Evolutionary conservation across 306 rosid species (phyloP), one percentile per base, ranked within the genome.

Genomic region (Ormosia emarginata): DNA sequence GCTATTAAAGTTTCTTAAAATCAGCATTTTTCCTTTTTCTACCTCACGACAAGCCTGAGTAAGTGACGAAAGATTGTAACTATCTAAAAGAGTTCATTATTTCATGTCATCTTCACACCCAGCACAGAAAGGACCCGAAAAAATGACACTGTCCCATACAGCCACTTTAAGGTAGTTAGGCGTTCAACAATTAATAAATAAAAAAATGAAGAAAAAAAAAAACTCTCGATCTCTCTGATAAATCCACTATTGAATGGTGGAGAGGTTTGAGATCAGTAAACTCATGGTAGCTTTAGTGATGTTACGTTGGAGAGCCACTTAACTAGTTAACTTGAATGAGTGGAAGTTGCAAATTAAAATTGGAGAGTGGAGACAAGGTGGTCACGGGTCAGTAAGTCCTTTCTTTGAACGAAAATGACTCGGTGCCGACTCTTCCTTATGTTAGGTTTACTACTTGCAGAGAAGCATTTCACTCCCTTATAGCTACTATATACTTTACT

Each of bases 331-430:
- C 2, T 56, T 73, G 11, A 17, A 18, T 24, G 74, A 62, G 52
- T 32, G 34, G 52, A 85, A 65, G 50, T 72, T 46, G 47, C 75
- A 67, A n/a, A n/a, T n/a, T n/a, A n/a, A 18, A 71, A 43, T 5
- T 24, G 56, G 41, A 70, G 72, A 36, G 61, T 65, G 62, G 72
- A 70, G 75, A 67, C 74, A 79, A 66, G 57, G 61, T 15, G 57
- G 66, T 80, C 79, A 84, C 82, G 85, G 71, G 59, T 53, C 24
- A 69, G 79, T 56, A 80, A 68, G 69, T 37, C 43, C 64, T 12
- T 47, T 67, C 46, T 34, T 50, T 9, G 34, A 59, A 78, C 4
- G 81, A 82, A 43, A 79, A 78, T 70, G 72, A 85, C 85, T 43
- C 10, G 1, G 32, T 49, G 79, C 70, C 56, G 1, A 49, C 73